phyloP scores from a whole-genome alignment of 306 rosid genomes.

The Quercus agrifolia region DNA sequence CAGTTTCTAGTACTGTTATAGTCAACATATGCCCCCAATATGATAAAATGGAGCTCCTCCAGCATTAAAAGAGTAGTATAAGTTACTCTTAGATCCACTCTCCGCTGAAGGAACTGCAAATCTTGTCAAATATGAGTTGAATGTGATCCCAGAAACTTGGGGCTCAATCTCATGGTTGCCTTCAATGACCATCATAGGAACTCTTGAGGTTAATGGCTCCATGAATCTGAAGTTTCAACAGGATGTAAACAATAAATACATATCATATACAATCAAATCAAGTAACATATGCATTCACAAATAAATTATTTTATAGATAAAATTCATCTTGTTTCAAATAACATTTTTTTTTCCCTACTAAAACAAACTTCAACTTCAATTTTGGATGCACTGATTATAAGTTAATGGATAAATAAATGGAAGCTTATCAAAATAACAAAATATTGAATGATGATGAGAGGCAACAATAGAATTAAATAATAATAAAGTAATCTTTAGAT shows the following conservation, averaged over 20 bases:
- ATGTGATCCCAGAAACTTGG: constrained; percentile 66
- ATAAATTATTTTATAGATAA: constrained; percentile 7
- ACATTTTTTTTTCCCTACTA: too few species aligned
- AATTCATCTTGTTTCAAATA: background rate
- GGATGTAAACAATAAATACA: background rate
- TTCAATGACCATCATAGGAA: constrained; percentile 90
- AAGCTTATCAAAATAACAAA: background rate
- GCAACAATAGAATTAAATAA: background rate
- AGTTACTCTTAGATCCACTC: constrained; percentile 69
- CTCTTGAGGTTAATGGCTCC: constrained; percentile 69
- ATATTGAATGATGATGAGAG: background rate
- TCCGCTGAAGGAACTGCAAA: constrained; percentile 77
- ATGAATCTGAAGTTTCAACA: constrained; percentile 58
- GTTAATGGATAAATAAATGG: too few species aligned
- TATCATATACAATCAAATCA: background rate
- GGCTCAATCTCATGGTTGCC: constrained; percentile 99
- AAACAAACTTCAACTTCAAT: too few species aligned
- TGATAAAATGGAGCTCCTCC: too few species aligned
- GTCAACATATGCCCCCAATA: too few species aligned
- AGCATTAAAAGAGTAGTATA: constrained; percentile 79
- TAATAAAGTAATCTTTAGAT: background rate
- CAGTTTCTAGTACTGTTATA: too few species aligned
- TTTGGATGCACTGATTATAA: too few species aligned
- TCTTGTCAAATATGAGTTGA: constrained; percentile 66
- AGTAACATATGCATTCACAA: background rate